phyloP scores from a whole-genome alignment of 2,329 filamentous ascomycete genomes.

The Lojkania enalia region DNA sequence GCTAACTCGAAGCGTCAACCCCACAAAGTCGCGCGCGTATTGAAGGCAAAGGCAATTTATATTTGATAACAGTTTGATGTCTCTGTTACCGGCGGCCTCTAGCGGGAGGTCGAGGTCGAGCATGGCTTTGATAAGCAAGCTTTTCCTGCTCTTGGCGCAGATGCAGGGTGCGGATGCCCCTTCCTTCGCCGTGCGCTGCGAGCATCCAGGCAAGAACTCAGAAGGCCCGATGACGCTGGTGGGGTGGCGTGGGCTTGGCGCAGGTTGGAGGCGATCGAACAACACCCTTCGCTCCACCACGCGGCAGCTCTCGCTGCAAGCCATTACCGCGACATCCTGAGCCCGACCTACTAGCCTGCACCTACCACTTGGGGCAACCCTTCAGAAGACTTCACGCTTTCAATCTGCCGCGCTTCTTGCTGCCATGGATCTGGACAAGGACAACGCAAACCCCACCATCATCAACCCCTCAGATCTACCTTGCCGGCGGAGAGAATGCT shows the following conservation, averaged over 20 bases:
- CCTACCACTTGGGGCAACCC: too few relatives aligned
- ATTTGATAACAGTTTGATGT: slow-evolving; percentile 5
- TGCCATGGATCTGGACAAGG: slow-evolving; percentile 52
- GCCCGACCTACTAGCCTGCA: too few relatives aligned
- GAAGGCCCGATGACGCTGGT: slow-evolving; percentile 9
- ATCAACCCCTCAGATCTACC: slow-evolving; percentile 86
- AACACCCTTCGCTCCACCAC: too few relatives aligned
- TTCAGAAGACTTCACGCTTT: too few relatives aligned
- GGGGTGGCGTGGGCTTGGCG: slow-evolving; percentile 9
- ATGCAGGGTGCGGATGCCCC: too few relatives aligned
- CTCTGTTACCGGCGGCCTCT: neutral
- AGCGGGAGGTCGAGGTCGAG: neutral
- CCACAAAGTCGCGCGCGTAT: slow-evolving; percentile 15
- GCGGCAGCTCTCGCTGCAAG: too few relatives aligned
- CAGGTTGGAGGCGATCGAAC: neutral
- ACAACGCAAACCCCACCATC: slow-evolving; percentile 92
- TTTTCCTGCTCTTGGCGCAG: too few relatives aligned
- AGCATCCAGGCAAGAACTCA: too few relatives aligned
- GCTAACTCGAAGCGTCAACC: slow-evolving; percentile 17
- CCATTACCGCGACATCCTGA: too few relatives aligned
- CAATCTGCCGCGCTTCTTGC: too few relatives aligned
- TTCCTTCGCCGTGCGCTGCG: too few relatives aligned
- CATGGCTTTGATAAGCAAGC: too few relatives aligned
- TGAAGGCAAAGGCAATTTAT: neutral
- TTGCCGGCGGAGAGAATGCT: slow-evolving; percentile 63